Conservation (phyloP, 2,329 filamentous ascomycete species). For the Raffaelea albimanens region DNA sequence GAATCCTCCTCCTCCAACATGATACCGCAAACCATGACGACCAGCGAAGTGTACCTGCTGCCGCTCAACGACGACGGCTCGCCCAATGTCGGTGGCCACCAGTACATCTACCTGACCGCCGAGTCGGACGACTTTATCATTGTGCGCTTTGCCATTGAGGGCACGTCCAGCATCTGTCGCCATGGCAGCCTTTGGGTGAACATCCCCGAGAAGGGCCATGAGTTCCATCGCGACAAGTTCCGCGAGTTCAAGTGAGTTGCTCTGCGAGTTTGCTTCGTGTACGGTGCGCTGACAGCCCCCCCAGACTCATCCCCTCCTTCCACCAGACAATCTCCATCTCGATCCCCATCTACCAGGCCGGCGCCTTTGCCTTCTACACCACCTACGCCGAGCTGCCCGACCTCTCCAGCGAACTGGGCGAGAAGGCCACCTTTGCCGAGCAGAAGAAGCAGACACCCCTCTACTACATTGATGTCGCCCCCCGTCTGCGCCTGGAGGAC, state of each 20-base stretch:
- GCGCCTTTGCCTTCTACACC: slow-evolving; percentile 89
- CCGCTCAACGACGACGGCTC: slow-evolving; percentile 89
- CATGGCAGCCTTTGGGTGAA: slow-evolving; percentile 96
- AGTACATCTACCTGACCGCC: slow-evolving; percentile 86
- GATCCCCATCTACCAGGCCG: slow-evolving; percentile 70
- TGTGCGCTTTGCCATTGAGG: slow-evolving; percentile 84
- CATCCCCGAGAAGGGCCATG: slow-evolving; percentile 65
- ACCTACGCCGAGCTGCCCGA: slow-evolving; percentile 82
- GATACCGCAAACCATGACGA: slow-evolving; percentile 52
- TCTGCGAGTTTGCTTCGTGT: background rate
- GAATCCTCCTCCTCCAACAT: slow-evolving; percentile 22
- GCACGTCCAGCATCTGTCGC: slow-evolving; percentile 89
- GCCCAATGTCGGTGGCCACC: slow-evolving; percentile 68
- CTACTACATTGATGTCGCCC: slow-evolving; percentile 92
- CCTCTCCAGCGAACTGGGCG: slow-evolving; percentile 49
- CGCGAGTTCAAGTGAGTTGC: slow-evolving; percentile 63
- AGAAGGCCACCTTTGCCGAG: slow-evolving; percentile 34
- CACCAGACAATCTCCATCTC: slow-evolving; percentile 86
- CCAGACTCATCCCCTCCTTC: slow-evolving; percentile 81
- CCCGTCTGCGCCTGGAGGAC: slow-evolving; percentile 65
- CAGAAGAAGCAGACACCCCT: slow-evolving; percentile 59
- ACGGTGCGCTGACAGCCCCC: background rate
- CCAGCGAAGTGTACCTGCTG: slow-evolving; percentile 73
- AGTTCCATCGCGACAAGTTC: slow-evolving; percentile 72
- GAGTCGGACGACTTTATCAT: slow-evolving; percentile 63